Percentiles rank a stretch among this genome's conserved stretches.
phyloP scores from a whole-genome alignment of 2,329 filamentous ascomycete species.

The Simplicillium aogashimaense region DNA sequence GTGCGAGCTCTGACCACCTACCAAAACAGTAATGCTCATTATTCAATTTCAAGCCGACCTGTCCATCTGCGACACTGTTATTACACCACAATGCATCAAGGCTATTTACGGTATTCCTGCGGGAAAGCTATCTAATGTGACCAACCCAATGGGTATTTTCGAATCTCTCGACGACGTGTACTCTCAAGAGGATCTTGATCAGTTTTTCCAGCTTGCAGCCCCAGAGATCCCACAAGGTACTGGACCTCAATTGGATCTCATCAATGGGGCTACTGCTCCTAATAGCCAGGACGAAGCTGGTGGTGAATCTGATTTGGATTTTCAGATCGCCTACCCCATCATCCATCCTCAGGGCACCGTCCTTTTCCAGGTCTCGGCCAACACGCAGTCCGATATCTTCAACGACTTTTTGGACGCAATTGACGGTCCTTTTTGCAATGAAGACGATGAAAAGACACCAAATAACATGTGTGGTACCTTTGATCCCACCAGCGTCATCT shows the following conservation, averaged over 20 bases:
- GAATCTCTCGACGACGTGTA: slow-evolving; percentile 42
- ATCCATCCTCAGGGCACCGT: slow-evolving; percentile 40
- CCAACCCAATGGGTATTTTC: slow-evolving; percentile 41
- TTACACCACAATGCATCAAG: slow-evolving; percentile 46
- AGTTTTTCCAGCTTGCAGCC: slow-evolving; percentile 34
- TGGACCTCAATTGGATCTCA: slow-evolving; percentile 32
- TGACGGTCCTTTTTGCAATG: slow-evolving; percentile 32
- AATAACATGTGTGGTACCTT: slow-evolving; percentile 13
- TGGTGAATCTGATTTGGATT: slow-evolving; percentile 43
- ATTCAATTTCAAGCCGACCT: background rate
- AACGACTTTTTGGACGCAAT: slow-evolving; percentile 33
- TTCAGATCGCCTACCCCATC: slow-evolving; percentile 39
- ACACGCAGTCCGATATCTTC: slow-evolving; percentile 27
- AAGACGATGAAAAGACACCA: slow-evolving; percentile 1
- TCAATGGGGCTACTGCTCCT: slow-evolving; percentile 36
- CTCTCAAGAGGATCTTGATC: slow-evolving; percentile 35
- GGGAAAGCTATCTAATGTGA: slow-evolving; percentile 20
- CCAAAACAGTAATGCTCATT: background rate
- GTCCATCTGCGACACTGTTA: slow-evolving; percentile 36
- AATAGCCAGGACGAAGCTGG: slow-evolving; percentile 16
- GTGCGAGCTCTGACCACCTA: too few species aligned
- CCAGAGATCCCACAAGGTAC: slow-evolving; percentile 28
- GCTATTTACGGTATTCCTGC: slow-evolving; percentile 35
- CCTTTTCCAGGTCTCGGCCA: slow-evolving; percentile 32
- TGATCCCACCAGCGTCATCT: slow-evolving; percentile 19